A percentile compares a stretch with the other conserved stretches of the same genome.
These are phyloP conservation scores for Xylaria cubensis DNA, from an alignment of 495 filamentous ascomycete genomes.

Conservation along the genomic window DNA sequence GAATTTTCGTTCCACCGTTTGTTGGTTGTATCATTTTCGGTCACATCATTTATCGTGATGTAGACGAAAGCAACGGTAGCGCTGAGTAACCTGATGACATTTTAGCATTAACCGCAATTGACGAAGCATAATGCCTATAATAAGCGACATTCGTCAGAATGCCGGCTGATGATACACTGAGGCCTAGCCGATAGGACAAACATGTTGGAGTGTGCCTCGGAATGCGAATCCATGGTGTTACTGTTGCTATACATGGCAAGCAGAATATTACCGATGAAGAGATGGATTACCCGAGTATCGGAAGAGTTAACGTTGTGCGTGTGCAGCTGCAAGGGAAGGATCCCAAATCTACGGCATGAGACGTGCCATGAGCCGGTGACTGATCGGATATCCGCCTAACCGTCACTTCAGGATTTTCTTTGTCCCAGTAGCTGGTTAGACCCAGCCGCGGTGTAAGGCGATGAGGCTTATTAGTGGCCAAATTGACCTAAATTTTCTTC, in stretches of 20 bases:
- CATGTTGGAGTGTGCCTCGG: background rate
- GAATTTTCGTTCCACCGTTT: background rate
- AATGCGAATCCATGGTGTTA: background rate
- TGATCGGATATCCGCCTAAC: background rate
- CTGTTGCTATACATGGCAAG: too few species aligned
- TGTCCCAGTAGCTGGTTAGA: background rate
- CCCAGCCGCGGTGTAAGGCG: background rate
- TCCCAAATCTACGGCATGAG: background rate
- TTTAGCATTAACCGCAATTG: background rate
- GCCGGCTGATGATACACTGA: background rate
- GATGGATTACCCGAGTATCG: background rate
- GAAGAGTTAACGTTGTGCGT: background rate
- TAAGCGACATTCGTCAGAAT: conserved; percentile 6
- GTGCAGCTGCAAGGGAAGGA: background rate
- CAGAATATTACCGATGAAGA: too few species aligned
- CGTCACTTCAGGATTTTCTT: background rate
- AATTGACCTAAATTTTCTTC: background rate
- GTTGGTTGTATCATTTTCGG: background rate
- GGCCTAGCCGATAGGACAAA: background rate
- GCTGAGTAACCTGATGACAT: background rate
- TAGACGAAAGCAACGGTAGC: background rate
- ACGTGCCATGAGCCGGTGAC: background rate
- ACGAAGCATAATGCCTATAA: background rate
- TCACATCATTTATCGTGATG: background rate
- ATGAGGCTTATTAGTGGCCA: background rate